These are phyloP conservation scores for Phytopythium sindhum DNA, from an alignment of 352 stramenopile genomes.

Conservation along the genomic window DNA sequence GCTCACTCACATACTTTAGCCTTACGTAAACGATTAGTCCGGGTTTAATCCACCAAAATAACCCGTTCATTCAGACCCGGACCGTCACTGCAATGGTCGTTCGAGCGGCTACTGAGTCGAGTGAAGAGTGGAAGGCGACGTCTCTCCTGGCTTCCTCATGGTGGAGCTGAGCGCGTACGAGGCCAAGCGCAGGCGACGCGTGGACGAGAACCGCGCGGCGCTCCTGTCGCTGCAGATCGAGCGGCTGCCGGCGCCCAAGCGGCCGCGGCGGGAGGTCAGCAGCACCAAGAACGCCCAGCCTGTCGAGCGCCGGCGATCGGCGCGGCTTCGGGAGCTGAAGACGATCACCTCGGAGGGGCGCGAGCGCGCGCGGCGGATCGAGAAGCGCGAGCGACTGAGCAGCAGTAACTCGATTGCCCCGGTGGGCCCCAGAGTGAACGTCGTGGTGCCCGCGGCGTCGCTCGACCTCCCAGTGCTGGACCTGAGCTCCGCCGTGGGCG, in stretches of 20 bases:
- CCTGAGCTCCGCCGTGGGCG: background rate
- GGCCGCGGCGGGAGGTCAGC: background rate
- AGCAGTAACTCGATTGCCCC: background rate
- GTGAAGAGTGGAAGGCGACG: too few relatives aligned
- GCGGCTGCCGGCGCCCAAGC: slow-evolving; percentile 6
- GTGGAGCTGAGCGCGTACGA: slow-evolving; percentile 45
- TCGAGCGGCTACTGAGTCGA: background rate
- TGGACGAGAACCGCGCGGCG: slow-evolving; percentile 44
- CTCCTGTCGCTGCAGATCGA: slow-evolving; percentile 38
- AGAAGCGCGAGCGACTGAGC: background rate
- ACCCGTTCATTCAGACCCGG: background rate
- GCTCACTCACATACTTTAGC: background rate
- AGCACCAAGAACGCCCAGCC: slow-evolving; percentile 4
- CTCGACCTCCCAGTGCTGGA: too few relatives aligned
- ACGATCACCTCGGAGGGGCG: background rate
- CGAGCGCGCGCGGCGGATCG: background rate
- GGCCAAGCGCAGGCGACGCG: slow-evolving; percentile 49
- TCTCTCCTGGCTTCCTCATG: too few relatives aligned
- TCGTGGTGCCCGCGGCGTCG: background rate
- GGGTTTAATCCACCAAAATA: background rate
- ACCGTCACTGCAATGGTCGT: background rate
- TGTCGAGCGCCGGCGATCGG: background rate
- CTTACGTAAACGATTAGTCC: background rate
- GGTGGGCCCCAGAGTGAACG: background rate
- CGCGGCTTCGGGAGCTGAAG: background rate